A percentile compares a stretch with the other conserved stretches of the same genome.
Conservation (phyloP, 1,284 basidiomycete species). For the Heterobasidion annosum region DNA sequence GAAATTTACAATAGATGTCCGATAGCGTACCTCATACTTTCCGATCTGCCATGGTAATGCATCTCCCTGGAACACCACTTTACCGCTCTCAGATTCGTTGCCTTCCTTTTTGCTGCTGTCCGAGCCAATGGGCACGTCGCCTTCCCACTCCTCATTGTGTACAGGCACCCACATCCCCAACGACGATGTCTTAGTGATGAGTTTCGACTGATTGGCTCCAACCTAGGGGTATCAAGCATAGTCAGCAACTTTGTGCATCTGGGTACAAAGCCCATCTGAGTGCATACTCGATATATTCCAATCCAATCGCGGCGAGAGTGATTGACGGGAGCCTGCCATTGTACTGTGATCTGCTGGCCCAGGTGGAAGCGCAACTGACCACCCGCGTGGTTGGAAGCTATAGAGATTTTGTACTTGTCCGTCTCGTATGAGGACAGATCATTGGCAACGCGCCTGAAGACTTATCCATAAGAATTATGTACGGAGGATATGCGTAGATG, state of each 20-base stretch:
- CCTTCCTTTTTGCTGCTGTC: conserved; percentile 22
- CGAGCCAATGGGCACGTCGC: conserved; percentile 62
- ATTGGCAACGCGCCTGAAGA: conserved; percentile 65
- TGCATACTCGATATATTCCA: conserved; percentile 74
- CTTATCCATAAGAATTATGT: conserved; percentile 1
- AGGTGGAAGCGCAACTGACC: conserved; percentile 70
- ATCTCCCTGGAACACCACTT: conserved; percentile 70
- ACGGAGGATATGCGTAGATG: background rate
- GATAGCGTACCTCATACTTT: conserved; percentile 64
- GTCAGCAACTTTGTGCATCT: background rate
- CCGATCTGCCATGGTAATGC: conserved; percentile 84
- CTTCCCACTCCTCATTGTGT: conserved; percentile 89
- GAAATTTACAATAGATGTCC: background rate
- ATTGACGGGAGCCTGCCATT: conserved; percentile 81
- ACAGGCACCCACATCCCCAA: conserved; percentile 92
- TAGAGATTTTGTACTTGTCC: conserved; percentile 65
- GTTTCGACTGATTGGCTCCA: conserved; percentile 75
- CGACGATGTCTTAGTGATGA: conserved; percentile 82
- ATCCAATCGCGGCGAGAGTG: conserved; percentile 98
- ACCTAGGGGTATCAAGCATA: conserved; percentile 35
- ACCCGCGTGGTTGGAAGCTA: conserved; percentile 43
- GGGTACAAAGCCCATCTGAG: background rate
- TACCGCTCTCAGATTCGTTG: conserved; percentile 48
- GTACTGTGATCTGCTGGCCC: conserved; percentile 81
- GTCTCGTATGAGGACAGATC: conserved; percentile 76